Conservation (phyloP, 176 grass and related monocot genomes). For the Carex kokanica region DNA sequence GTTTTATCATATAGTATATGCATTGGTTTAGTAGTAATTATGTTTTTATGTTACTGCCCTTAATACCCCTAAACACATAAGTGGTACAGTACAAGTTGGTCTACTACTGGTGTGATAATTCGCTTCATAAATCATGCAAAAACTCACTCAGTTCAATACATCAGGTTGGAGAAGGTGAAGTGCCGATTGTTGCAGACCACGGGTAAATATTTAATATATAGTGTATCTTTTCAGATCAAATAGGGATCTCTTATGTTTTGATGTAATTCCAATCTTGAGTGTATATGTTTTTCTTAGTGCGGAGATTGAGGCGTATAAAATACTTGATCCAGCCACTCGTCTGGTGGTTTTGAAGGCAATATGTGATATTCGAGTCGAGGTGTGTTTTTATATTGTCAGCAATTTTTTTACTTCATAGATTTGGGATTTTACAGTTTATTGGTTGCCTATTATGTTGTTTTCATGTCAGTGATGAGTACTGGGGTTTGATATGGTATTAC, state of each 20-base stretch:
- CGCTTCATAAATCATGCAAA: constrained; percentile 27
- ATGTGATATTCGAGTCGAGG: constrained; percentile 93
- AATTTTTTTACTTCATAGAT: neutral
- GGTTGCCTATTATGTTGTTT: neutral
- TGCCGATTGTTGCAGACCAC: constrained; percentile 78
- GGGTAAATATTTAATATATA: constrained; percentile 49
- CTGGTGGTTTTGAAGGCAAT: constrained; percentile 81
- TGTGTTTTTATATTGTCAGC: constrained; percentile 27
- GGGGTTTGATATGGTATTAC: neutral
- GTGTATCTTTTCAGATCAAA: constrained; percentile 2
- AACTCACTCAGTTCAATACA: constrained; percentile 39
- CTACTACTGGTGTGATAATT: neutral
- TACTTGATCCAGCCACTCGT: constrained; percentile 71
- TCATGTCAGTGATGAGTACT: neutral
- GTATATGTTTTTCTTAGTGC: constrained; percentile 32
- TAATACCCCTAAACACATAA: neutral
- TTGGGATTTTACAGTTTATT: neutral
- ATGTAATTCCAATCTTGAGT: constrained; percentile 10
- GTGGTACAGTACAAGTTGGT: neutral
- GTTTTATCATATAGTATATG: neutral
- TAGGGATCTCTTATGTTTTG: constrained; percentile 7
- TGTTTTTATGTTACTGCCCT: neutral
- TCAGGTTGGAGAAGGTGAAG: constrained; percentile 85
- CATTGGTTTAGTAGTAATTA: neutral
- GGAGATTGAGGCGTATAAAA: constrained; percentile 70